phyloP scores from a whole-genome alignment of 2,329 filamentous ascomycete genomes.

The Fusarium neocosmosporiellum region DNA sequence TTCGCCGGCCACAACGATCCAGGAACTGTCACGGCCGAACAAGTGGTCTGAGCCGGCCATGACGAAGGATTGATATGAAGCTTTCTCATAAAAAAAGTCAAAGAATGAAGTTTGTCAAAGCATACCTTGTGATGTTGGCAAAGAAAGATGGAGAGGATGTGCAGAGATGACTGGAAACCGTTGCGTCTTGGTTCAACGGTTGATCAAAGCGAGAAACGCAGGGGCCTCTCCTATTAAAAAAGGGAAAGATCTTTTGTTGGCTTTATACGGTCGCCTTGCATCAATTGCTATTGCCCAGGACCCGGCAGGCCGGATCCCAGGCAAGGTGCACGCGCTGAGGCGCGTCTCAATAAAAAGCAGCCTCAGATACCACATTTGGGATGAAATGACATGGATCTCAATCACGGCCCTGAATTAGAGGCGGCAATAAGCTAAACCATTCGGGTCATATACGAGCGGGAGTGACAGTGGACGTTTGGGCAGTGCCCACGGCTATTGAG shows the following conservation, averaged over 20 bases:
- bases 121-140: constrained; percentile 5
- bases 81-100: neutral
- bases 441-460: neutral
- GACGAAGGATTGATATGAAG: neutral
- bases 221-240: constrained; percentile 14
- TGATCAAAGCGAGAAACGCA: constrained; percentile 30
- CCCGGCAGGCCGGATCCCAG: neutral
- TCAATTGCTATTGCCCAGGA: neutral
- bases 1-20: constrained; percentile 37
- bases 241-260: neutral
- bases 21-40: constrained; percentile 33
- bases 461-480: constrained; percentile 7
- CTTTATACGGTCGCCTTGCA: constrained; percentile 21
- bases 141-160: constrained; percentile 1
- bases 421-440: neutral
- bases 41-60: constrained; percentile 33
- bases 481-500: constrained; percentile 43
- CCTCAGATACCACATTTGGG: neutral
- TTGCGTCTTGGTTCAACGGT: constrained; percentile 32
- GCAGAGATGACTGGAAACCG: constrained; percentile 7
- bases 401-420: constrained; percentile 31
- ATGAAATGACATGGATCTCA: constrained; percentile 10
- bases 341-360: constrained; percentile 10
- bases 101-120: constrained; percentile 7
- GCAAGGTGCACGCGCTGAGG: neutral